Conservation (phyloP, 345 rosid species). For the Populus simonii region DNA sequence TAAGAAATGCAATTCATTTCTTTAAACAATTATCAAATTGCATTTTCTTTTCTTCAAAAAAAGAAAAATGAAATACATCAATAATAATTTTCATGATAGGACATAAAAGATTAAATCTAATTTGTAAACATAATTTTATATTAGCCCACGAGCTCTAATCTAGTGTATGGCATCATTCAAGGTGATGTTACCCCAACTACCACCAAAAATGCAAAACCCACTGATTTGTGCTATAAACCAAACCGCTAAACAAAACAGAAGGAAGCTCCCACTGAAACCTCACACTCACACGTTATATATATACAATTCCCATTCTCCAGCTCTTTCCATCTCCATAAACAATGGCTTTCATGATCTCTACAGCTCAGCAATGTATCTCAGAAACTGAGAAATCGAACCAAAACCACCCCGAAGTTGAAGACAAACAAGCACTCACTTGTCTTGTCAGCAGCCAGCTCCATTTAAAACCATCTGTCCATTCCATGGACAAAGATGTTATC, state of each 20-base stretch:
- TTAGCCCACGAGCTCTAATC: too few species aligned
- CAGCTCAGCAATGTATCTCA: background rate
- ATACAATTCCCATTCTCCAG: background rate
- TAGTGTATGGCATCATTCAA: too few species aligned
- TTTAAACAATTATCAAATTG: too few species aligned
- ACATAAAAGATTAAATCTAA: too few species aligned
- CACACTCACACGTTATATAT: background rate
- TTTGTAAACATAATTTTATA: too few species aligned
- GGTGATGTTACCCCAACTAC: background rate
- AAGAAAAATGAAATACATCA: too few species aligned
- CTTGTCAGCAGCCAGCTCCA: conserved; percentile 33
- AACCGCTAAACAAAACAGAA: background rate
- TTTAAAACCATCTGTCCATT: conserved; percentile 31
- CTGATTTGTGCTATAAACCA: background rate
- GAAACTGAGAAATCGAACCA: conserved; percentile 5
- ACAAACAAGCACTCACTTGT: background rate
- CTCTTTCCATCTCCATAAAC: background rate
- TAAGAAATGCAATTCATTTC: too few species aligned
- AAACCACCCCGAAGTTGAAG: conserved; percentile 14
- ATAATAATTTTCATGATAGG: too few species aligned
- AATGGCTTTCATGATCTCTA: conserved; percentile 16
- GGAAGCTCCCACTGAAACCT: background rate
- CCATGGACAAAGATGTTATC: conserved; percentile 33
- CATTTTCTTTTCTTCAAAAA: too few species aligned
- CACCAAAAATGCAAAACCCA: background rate